phyloP scores from a whole-genome alignment of 495 filamentous ascomycete genomes.

The Pseudotulostoma volvatum region DNA sequence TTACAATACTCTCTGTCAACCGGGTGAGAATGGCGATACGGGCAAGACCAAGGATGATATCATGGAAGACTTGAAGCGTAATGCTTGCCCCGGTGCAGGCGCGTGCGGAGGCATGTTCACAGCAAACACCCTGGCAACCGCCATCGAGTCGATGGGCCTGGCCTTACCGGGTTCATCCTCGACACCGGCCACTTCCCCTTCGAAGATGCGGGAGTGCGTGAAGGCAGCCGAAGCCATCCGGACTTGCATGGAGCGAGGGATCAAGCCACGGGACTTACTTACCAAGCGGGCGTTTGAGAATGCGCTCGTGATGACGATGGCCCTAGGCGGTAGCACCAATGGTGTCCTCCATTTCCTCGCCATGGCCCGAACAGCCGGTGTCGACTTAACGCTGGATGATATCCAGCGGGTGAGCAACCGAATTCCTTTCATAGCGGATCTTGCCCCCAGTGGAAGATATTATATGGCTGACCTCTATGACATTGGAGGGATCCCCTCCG shows the following conservation, averaged over 20 bases:
- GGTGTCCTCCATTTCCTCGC: constrained; percentile 88
- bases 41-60: constrained; percentile 56
- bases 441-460: constrained; percentile 75
- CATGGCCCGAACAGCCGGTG: constrained; percentile 80
- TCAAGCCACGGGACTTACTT: constrained; percentile 68
- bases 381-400: constrained; percentile 73
- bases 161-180: constrained; percentile 80
- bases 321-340: constrained; percentile 80
- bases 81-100: constrained; percentile 80
- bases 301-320: constrained; percentile 84
- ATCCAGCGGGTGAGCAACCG: constrained; percentile 76
- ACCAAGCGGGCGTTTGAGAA: constrained; percentile 84
- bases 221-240: constrained; percentile 77
- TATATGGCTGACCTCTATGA: constrained; percentile 94
- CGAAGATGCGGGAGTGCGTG: constrained; percentile 83
- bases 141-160: constrained; percentile 91
- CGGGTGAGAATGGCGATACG: constrained; percentile 38
- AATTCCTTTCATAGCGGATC: constrained; percentile 85
- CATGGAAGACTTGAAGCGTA: constrained; percentile 68
- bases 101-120: constrained; percentile 98
- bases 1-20: constrained; percentile 50
- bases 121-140: constrained; percentile 94
- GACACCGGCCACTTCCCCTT: constrained; percentile 71
- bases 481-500: constrained; percentile 77
- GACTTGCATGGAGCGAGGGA: constrained; percentile 72